phyloP scores from a whole-genome alignment of 352 stramenopile species.

The Phytophthora litchii region DNA sequence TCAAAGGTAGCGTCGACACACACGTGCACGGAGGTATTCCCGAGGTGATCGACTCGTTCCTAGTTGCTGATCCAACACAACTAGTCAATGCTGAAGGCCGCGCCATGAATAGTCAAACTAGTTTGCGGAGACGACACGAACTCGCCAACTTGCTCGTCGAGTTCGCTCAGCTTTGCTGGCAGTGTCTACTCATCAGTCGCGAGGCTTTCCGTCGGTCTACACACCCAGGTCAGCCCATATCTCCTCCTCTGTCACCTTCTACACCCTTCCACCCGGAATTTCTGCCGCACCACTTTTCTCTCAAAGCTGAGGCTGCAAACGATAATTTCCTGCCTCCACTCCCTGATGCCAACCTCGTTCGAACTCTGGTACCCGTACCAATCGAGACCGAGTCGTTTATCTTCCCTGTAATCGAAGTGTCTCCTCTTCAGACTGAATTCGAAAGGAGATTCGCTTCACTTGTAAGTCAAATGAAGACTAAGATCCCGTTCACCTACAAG shows the following conservation, averaged over 20 bases:
- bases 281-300: conserved; percentile 10
- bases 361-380: neutral
- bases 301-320: conserved; percentile 1
- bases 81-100: conserved; percentile 44
- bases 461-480: conserved; percentile 45
- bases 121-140: conserved; percentile 43
- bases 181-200: conserved; percentile 64
- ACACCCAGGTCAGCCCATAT: conserved; percentile 11
- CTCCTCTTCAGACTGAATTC: conserved; percentile 73
- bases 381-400: neutral
- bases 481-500: conserved; percentile 41
- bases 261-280: conserved; percentile 15
- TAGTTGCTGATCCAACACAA: conserved; percentile 21
- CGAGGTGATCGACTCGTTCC: conserved; percentile 76
- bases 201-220: conserved; percentile 49
- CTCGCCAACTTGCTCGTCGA: conserved; percentile 61
- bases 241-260: neutral
- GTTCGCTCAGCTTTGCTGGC: conserved; percentile 64
- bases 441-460: conserved; percentile 67
- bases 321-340: conserved; percentile 26
- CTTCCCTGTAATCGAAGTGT: conserved; percentile 24
- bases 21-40: conserved; percentile 79
- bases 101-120: conserved; percentile 40
- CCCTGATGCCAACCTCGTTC: neutral
- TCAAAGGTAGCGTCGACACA: conserved; percentile 83